phyloP scores from a whole-genome alignment of 2,329 filamentous ascomycete species.

The Colletotrichum paranaense region DNA sequence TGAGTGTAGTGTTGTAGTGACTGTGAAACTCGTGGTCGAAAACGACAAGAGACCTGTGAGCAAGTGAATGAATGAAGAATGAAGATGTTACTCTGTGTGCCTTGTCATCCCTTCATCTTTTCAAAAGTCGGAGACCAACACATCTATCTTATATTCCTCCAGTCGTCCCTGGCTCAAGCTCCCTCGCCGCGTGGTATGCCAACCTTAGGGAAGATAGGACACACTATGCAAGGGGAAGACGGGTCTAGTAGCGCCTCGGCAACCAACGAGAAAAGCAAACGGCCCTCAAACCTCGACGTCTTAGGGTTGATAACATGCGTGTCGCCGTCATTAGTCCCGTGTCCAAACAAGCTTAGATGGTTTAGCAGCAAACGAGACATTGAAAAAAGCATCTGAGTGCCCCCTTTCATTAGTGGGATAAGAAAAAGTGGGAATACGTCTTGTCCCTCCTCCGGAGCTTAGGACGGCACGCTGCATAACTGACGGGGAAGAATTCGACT shows the following conservation, averaged over 20 bases:
- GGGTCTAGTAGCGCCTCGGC: constrained; percentile 18
- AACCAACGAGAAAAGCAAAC: constrained; percentile 26
- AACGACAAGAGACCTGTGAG: neutral
- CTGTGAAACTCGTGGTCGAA: neutral
- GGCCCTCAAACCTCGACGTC: constrained; percentile 6
- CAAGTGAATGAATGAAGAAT: neutral
- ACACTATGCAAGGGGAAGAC: constrained; percentile 18
- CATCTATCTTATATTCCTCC: neutral
- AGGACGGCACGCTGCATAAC: neutral
- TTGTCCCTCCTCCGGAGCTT: neutral
- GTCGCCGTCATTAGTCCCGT: constrained; percentile 10
- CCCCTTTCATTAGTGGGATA: neutral
- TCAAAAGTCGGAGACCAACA: neutral
- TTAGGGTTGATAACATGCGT: constrained; percentile 5
- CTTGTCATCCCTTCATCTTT: neutral
- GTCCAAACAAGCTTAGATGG: neutral
- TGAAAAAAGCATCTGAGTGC: constrained; percentile 15
- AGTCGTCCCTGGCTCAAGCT: neutral
- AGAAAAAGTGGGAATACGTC: neutral
- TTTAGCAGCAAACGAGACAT: neutral
- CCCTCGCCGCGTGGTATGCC: neutral
- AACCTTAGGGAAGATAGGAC: neutral
- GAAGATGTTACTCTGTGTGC: neutral
- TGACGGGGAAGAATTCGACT: neutral
- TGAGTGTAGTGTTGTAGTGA: neutral